Evolutionary conservation across 805 yeast species (phyloP).

Genomic region (Pichia cabralensis): DNA sequence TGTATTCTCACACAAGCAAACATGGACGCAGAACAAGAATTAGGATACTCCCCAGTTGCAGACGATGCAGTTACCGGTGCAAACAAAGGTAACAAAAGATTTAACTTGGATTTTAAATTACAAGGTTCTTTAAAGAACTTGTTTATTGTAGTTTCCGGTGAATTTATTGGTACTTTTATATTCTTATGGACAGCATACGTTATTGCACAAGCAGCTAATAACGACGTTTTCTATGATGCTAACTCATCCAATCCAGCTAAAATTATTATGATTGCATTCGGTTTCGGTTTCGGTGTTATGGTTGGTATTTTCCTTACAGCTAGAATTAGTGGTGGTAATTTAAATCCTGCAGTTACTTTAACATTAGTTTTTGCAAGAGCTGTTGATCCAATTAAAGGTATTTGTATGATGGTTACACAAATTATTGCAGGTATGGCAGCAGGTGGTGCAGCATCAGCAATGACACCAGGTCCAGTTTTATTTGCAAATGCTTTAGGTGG

Average conservation of each 20-base stretch:
- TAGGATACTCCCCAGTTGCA: constrained; percentile 32
- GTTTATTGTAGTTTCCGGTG: constrained; percentile 62
- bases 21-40: constrained; percentile 31
- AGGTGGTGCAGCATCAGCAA: constrained; percentile 77
- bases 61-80: constrained; percentile 17
- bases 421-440: constrained; percentile 85
- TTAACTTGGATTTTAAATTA: constrained; percentile 29
- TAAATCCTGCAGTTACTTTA: constrained; percentile 82
- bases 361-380: constrained; percentile 65
- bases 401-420: constrained; percentile 56
- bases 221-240: constrained; percentile 26
- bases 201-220: constrained; percentile 73
- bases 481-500: constrained; percentile 67
- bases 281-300: constrained; percentile 80
- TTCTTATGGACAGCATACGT: constrained; percentile 75
- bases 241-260: constrained; percentile 53
- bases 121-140: constrained; percentile 41
- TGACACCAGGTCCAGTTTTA: constrained; percentile 72
- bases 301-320: constrained; percentile 58
- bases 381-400: constrained; percentile 61
- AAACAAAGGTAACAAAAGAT: constrained; percentile 5
- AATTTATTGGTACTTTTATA: constrained; percentile 77
- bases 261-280: constrained; percentile 81
- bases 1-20: neutral
- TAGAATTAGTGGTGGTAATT: constrained; percentile 80